A percentile compares a stretch with the other conserved stretches of the same genome.
Evolutionary conservation across 805 yeast species (phyloP).

Genomic region (Danielia reshetovae): DNA sequence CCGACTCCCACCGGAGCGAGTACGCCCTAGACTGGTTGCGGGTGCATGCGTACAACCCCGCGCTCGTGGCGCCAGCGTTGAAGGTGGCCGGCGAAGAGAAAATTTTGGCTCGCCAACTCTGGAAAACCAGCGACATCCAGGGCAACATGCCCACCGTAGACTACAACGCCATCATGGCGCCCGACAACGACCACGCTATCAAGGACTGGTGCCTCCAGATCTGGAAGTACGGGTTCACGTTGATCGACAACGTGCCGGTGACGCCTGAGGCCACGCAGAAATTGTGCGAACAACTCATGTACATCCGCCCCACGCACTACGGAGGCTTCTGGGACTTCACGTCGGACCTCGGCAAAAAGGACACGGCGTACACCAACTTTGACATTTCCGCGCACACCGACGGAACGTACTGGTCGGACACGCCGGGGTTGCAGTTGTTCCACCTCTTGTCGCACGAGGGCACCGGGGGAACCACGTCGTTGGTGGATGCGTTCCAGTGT

Average conservation of each 20-base stretch:
- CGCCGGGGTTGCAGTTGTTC: slow-evolving; percentile 69
- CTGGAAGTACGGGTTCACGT: slow-evolving; percentile 56
- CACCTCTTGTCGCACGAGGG: slow-evolving; percentile 64
- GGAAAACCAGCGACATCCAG: slow-evolving; percentile 44
- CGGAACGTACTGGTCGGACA: slow-evolving; percentile 71
- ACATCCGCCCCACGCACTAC: slow-evolving; percentile 65
- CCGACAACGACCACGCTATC: slow-evolving; percentile 40
- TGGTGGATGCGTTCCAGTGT: slow-evolving; percentile 63
- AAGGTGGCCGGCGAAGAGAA: slow-evolving; percentile 26
- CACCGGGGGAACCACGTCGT: slow-evolving; percentile 62
- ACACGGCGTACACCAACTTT: slow-evolving; percentile 68
- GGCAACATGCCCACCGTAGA: slow-evolving; percentile 45
- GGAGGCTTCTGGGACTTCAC: slow-evolving; percentile 84
- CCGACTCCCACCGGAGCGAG: slow-evolving; percentile 33
- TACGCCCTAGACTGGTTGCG: slow-evolving; percentile 42
- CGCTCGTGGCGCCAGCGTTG: slow-evolving; percentile 28
- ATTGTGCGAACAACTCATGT: slow-evolving; percentile 54
- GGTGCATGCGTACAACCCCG: slow-evolving; percentile 51
- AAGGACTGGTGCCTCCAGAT: slow-evolving; percentile 54
- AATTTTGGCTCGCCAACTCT: slow-evolving; percentile 30
- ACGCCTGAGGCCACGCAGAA: slow-evolving; percentile 55
- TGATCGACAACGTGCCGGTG: slow-evolving; percentile 58
- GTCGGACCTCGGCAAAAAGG: slow-evolving; percentile 60
- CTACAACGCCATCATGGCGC: slow-evolving; percentile 42
- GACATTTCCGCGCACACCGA: slow-evolving; percentile 66